Base-by-base conservation (phyloP, 2,329 filamentous ascomycete species). In the Colletotrichum chlorophyti region DNA sequence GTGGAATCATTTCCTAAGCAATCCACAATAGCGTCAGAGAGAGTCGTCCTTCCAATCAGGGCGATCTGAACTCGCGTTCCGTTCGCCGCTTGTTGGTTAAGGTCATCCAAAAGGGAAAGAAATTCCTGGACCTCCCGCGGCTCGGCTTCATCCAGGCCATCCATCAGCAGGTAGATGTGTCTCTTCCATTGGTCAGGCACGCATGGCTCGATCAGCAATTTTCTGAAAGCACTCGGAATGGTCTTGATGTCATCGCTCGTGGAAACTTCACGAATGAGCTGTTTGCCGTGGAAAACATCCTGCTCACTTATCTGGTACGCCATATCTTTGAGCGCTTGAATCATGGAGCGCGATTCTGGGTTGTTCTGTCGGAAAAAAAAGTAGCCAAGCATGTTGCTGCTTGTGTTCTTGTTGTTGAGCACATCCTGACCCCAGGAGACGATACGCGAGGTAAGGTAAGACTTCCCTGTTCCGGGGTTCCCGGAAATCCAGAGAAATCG, bases 341-440 rank as follows among this genome's bases (percentile, higher is more conserved):
- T 70, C 7, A 80, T 70, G 5, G 76, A 79, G 37, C 77, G 67
- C 0, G 77, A 79, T 31, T 78, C 71, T 1, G 78, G 76, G 50
- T 78, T 76, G 58, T 78, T 77, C 48, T 79, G 75, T 23, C 77
- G 74, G 65, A 81, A 80, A 65, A 79, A 82, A 52, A 80, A 80
- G 65, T 79, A 82, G 1, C 69, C 79, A n/a, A 74, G 64, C 10
- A 71, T 66, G 12, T 27, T 43, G 10, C 54, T 61, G 2, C 62
- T 37, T 6, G n/a, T n/a, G n/a, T 61, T 50, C 26, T 63, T 40
- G 12, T 64, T 49, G 15, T 58, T 57, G n/a, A 70, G 66, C 23
- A 71, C 68, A n/a, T 71, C 69, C 4, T 63, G 65, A n/a, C 63
- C 67, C 72, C 67, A 80, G 2, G 71, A 63, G n/a, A 82, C 74